Base-by-base conservation (phyloP, 2,329 filamentous ascomycete species). In the Talaromyces sp. region DNA sequence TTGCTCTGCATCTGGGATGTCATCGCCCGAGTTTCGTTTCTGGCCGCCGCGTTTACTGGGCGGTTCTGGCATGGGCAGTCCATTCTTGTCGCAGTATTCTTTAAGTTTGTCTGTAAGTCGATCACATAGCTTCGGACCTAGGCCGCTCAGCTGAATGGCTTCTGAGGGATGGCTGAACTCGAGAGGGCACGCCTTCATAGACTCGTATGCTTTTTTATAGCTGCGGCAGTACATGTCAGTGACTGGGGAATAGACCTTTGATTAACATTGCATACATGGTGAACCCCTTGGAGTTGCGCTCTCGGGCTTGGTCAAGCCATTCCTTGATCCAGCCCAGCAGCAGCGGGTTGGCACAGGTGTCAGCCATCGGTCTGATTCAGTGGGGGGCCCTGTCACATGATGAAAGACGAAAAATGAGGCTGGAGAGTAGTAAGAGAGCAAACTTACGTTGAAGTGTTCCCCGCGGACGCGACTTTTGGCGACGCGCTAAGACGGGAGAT, bases 181-280 rank as follows among this genome's bases (percentile, higher is more conserved):
- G 43, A 91, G 77, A 0, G 90, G 90, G 64, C 89, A 92, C 12
- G 84, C 84, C 73, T 87, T 90, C 72, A 94, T 83, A 2, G 90
- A 89, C 61, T 90, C 83, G 68, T 91, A 91, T 0, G 90, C 90
- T 66, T 88, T 85, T 64, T 85, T 88, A 72, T 92, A 93, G 0
- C 84, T 87, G n/a, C 32, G 7, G 5, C 4, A 17, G 3, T 29
- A 29, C 3, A 52, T 14, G n/a, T 61, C 24, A 61, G 53, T 56
- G 54, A 12, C 26, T 21, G n/a, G 58, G 21, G 26, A 38, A 9
- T 31, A 26, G n/a, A 27, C 19, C 4, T 4, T 32, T 26, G 14
- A 41, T 51, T n/a, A 46, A 52, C 38, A 58, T 59, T 57, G 69
- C 72, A 46, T 59, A 81, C 77, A 79, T 76, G 54, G 81, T 84